Evolutionary conservation across 495 filamentous ascomycete genomes (phyloP), one percentile per base, ranked within the genome.

Genomic region (Annulohypoxylon bovei): DNA sequence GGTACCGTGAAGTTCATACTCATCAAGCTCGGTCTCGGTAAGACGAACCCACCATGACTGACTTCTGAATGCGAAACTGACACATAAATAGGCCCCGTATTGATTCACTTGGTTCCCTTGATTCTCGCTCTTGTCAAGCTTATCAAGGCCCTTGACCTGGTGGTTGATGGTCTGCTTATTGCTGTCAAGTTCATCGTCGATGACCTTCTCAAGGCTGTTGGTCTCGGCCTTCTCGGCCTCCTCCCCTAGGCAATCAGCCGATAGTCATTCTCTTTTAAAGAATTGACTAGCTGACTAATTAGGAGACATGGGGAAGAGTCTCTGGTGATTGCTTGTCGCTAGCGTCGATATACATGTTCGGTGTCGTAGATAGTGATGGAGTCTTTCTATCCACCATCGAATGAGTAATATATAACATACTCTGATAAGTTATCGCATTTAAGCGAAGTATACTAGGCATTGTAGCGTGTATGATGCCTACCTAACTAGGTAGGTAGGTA

Each of bases 21-120:
- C 28, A 66, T 77, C 58, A 80, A 81, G 77, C 70, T 80, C 8
- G 78, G 78, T 25, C 74, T 81, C 23, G 77, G 78, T 81, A 75
- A 54, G 76, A 72, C 40, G 33, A 54, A 18, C 20, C 1, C 1
- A 18, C 9, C 20, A 18, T 8, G n/a, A 44, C 11, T 47, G 14
- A 12, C 0, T 7, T n/a, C 32, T 23, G 18, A 7, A 42, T 16
- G 25, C 23, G 18, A 42, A 60, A 46, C 62, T 50, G 12, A 68
- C 40, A 75, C 6, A n/a, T 28, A 44, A 63, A 14, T 14, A 76
- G 79, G 68, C 52, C 77, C 74, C 49, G 73, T 81, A 52, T 68
- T 81, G 27, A 61, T 69, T 30, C 59, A 73, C 65, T 42, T 81
- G 6, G 75, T 77, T 47, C 79, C 79, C 28, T 67, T 80, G 25